Evolutionary conservation across 345 rosid species (phyloP).

Genomic region (Dovyalis caffra): DNA sequence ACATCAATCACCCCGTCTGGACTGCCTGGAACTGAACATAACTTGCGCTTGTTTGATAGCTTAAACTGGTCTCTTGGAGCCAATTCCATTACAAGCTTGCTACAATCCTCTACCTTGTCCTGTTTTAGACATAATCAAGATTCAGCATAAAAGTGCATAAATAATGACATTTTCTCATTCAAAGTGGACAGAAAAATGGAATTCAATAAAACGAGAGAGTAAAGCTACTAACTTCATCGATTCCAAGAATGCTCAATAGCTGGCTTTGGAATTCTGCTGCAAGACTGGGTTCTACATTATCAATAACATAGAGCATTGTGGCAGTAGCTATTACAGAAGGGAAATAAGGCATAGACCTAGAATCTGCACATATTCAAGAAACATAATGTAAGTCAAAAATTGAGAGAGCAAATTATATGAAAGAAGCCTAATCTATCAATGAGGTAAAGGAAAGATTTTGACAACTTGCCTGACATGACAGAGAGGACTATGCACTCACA

Average conservation of each 20-base stretch:
- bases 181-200: neutral
- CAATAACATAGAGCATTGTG: conserved; percentile 69
- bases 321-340: conserved; percentile 90
- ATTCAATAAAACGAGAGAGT: neutral
- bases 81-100: conserved; percentile 44
- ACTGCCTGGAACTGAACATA: conserved; percentile 50
- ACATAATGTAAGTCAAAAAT: neutral
- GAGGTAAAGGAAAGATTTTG: neutral
- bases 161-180: conserved; percentile 3
- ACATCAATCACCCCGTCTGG: conserved; percentile 68
- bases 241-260: conserved; percentile 54
- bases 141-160: neutral
- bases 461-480: conserved; percentile 56
- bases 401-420: neutral
- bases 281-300: conserved; percentile 51
- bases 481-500: conserved; percentile 65
- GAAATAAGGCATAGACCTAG: conserved; percentile 56
- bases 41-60: conserved; percentile 56
- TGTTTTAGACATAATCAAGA: conserved; percentile 24
- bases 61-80: conserved; percentile 15
- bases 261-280: conserved; percentile 50
- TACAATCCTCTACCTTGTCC: conserved; percentile 61
- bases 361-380: conserved; percentile 43
- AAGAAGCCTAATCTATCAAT: neutral
- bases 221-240: conserved; percentile 49